Conservation (phyloP, 495 filamentous ascomycete genomes). For the Lichenothelia convexa region DNA sequence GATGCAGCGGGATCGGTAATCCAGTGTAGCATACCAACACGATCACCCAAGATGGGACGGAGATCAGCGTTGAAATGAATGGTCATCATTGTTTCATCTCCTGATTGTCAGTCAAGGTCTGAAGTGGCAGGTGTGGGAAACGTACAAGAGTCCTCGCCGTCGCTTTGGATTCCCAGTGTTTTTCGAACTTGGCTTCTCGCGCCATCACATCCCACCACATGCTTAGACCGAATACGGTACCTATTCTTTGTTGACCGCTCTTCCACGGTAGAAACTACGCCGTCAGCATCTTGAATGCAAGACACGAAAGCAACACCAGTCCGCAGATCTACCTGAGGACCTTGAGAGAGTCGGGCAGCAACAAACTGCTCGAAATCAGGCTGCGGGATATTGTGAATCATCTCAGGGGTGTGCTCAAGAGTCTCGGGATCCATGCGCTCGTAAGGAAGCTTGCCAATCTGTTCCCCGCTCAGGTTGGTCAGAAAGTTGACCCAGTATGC, state of each 20-base stretch:
- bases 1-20: conserved; percentile 24
- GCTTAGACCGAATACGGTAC: conserved; percentile 1
- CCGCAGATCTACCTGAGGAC: conserved; percentile 4
- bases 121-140: too few species aligned
- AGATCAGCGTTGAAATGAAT: conserved; percentile 27
- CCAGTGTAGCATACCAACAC: conserved; percentile 29
- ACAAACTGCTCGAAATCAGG: conserved; percentile 11
- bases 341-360: neutral
- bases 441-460: conserved; percentile 11
- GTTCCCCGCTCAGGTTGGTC: conserved; percentile 6
- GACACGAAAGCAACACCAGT: conserved; percentile 8
- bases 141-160: conserved; percentile 23
- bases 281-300: conserved; percentile 6
- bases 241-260: conserved; percentile 4
- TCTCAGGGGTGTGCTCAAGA: conserved; percentile 10
- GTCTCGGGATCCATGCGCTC: conserved; percentile 13
- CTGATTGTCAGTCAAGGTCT: too few species aligned
- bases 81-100: conserved; percentile 30
- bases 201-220: conserved; percentile 22
- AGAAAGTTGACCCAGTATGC: conserved; percentile 15
- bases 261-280: conserved; percentile 6
- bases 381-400: conserved; percentile 15
- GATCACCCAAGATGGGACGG: conserved; percentile 17
- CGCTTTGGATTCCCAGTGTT: conserved; percentile 18
- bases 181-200: conserved; percentile 21